Conservation (phyloP, 345 rosid genomes). For the Rhizophora mangle region DNA sequence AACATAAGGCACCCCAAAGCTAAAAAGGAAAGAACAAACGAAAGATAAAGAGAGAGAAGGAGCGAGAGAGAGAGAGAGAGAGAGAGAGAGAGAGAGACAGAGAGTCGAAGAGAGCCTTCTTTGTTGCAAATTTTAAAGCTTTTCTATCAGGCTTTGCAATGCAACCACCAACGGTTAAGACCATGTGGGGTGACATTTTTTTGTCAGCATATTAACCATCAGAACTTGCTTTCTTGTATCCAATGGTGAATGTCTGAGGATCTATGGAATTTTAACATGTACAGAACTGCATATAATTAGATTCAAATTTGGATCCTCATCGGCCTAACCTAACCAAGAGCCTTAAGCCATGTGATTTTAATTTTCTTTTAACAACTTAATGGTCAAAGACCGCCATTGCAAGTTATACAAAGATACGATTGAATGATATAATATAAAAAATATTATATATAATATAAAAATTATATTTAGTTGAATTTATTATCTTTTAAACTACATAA, state of each 20-base stretch:
- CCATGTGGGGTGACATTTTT: not conserved
- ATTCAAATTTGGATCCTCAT: not conserved
- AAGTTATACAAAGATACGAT: not conserved
- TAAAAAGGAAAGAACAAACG: not conserved
- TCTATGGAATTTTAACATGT: not conserved
- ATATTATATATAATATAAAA: no score
- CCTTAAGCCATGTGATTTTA: not conserved
- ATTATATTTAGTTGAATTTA: no score
- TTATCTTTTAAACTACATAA: no score
- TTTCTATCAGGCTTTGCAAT: not conserved
- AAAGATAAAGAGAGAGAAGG: not conserved
- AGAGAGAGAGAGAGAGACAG: not conserved
- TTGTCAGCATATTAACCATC: not conserved
- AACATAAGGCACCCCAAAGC: not conserved
- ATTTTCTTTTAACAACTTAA: not conserved
- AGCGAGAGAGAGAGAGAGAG: not conserved
- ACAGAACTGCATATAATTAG: not conserved
- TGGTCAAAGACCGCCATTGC: not conserved
- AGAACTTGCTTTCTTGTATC: not conserved
- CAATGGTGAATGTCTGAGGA: not conserved
- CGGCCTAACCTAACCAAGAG: not conserved
- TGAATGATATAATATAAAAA: no score
- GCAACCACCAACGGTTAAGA: not conserved
- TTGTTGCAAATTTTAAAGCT: no score
- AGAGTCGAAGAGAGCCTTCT: no score